Evolutionary conservation across 2,329 filamentous ascomycete species (phyloP).

Genomic region (Penicillium brasilianum): DNA sequence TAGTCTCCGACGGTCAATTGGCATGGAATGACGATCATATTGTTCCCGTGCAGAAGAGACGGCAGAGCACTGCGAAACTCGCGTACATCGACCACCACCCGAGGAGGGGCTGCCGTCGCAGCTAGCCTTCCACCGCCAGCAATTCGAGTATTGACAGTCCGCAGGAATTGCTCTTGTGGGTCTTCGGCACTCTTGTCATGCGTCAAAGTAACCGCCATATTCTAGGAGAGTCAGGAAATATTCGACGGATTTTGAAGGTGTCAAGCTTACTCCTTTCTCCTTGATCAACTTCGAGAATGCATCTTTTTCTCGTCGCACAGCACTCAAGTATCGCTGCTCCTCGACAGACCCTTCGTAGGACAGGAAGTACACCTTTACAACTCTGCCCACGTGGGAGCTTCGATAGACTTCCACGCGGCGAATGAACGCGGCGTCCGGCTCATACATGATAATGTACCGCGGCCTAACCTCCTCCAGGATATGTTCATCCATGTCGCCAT

Average conservation of each 20-base stretch:
- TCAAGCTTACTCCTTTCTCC: slow-evolving; percentile 72
- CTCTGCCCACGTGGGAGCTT: slow-evolving; percentile 86
- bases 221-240: slow-evolving; percentile 42
- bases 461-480: slow-evolving; percentile 94
- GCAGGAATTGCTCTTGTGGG: slow-evolving; percentile 87
- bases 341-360: slow-evolving; percentile 95
- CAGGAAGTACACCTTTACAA: slow-evolving; percentile 93
- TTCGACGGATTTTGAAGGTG: neutral
- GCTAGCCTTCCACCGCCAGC: slow-evolving; percentile 85
- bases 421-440: slow-evolving; percentile 93
- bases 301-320: slow-evolving; percentile 93
- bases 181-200: slow-evolving; percentile 75
- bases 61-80: slow-evolving; percentile 94
- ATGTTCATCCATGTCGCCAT: slow-evolving; percentile 94
- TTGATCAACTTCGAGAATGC: slow-evolving; percentile 93
- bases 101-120: slow-evolving; percentile 84
- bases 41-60: slow-evolving; percentile 85
- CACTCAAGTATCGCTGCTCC: slow-evolving; percentile 88
- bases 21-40: slow-evolving; percentile 87
- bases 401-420: slow-evolving; percentile 93
- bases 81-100: slow-evolving; percentile 92
- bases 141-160: slow-evolving; percentile 95
- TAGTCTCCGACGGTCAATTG: slow-evolving; percentile 98
- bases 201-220: slow-evolving; percentile 87
- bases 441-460: slow-evolving; percentile 97